Evolutionary conservation across 805 yeast genomes (phyloP).

Genomic region (Saccharomycopsis sp.): DNA sequence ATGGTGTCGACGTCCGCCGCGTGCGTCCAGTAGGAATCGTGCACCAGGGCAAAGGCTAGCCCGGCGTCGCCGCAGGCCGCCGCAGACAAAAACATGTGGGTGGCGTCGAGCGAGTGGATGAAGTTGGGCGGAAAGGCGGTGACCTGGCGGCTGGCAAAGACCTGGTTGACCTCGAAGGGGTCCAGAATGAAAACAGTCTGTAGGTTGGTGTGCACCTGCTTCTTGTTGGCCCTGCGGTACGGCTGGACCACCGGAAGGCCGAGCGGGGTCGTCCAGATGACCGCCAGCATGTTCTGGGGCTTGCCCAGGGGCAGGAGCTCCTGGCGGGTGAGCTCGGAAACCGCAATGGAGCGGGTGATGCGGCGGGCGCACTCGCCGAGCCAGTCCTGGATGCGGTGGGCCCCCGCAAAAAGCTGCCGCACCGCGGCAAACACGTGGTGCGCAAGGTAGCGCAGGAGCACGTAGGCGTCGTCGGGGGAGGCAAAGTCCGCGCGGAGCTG

Average conservation of each 20-base stretch:
- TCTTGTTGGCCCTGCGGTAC: constrained; percentile 62
- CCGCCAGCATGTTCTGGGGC: constrained; percentile 72
- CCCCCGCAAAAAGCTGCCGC: constrained; percentile 80
- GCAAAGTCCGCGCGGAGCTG: constrained; percentile 59
- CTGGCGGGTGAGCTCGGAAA: constrained; percentile 30
- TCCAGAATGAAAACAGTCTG: constrained; percentile 85
- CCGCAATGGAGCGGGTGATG: constrained; percentile 69
- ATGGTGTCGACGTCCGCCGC: constrained; percentile 73
- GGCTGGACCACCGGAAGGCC: constrained; percentile 98
- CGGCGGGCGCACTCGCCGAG: constrained; percentile 77
- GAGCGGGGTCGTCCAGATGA: constrained; percentile 96
- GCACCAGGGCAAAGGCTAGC: constrained; percentile 86
- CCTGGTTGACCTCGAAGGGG: constrained; percentile 78
- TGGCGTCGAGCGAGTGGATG: constrained; percentile 92
- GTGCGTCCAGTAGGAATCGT: constrained; percentile 98
- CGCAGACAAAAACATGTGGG: constrained; percentile 92
- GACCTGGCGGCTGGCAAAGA: constrained; percentile 82
- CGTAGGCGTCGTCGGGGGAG: constrained; percentile 39
- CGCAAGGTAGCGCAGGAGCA: constrained; percentile 60
- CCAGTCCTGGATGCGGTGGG: constrained; percentile 96
- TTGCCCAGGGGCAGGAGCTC: constrained; percentile 24
- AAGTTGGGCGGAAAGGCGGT: constrained; percentile 95
- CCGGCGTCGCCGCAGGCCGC: constrained; percentile 59
- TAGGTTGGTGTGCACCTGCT: constrained; percentile 68
- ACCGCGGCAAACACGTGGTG: constrained; percentile 74